Percentiles rank a stretch among this genome's conserved stretches.
Evolutionary conservation across 2,329 filamentous ascomycete genomes (phyloP).

Genomic region (Sphaerulina musiva): DNA sequence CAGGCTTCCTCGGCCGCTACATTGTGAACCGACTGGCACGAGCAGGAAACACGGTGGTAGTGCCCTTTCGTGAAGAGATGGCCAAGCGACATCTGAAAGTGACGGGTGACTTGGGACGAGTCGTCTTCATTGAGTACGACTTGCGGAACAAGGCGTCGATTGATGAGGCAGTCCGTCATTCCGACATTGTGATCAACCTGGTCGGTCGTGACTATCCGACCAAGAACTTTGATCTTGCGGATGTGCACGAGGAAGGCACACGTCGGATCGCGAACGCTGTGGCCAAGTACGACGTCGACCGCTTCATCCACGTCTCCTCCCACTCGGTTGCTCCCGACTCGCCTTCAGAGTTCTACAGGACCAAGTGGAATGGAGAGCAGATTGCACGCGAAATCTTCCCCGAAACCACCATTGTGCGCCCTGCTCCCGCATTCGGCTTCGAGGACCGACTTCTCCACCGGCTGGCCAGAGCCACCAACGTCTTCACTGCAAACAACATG

Average conservation of each 20-base stretch:
- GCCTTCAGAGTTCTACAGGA: slow-evolving; percentile 79
- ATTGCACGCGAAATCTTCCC: slow-evolving; percentile 85
- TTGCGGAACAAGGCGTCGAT: slow-evolving; percentile 90
- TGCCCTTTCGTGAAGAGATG: slow-evolving; percentile 97
- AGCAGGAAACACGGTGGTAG: slow-evolving; percentile 86
- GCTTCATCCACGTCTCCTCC: slow-evolving; percentile 93
- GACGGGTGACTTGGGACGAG: slow-evolving; percentile 83
- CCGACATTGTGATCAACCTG: slow-evolving; percentile 95
- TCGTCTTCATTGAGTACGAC: slow-evolving; percentile 91
- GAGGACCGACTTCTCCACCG: slow-evolving; percentile 87
- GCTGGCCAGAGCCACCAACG: slow-evolving; percentile 70
- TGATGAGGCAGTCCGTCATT: slow-evolving; percentile 93
- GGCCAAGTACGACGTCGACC: slow-evolving; percentile 95
- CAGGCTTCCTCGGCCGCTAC: slow-evolving; percentile 90
- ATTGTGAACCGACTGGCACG: slow-evolving; percentile 93
- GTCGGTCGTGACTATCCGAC: slow-evolving; percentile 92
- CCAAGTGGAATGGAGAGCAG: slow-evolving; percentile 79
- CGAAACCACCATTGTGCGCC: slow-evolving; percentile 92
- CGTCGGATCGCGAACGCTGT: slow-evolving; percentile 89
- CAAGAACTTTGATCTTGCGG: slow-evolving; percentile 93
- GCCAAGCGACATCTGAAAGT: slow-evolving; percentile 93
- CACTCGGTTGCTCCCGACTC: slow-evolving; percentile 81
- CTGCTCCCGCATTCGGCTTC: slow-evolving; percentile 87
- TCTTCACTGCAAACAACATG: slow-evolving; percentile 90
- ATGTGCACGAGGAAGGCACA: slow-evolving; percentile 87